Evolutionary conservation across 169 alveolate genomes (phyloP).

Genomic region (Cardiosporidium cionae): DNA sequence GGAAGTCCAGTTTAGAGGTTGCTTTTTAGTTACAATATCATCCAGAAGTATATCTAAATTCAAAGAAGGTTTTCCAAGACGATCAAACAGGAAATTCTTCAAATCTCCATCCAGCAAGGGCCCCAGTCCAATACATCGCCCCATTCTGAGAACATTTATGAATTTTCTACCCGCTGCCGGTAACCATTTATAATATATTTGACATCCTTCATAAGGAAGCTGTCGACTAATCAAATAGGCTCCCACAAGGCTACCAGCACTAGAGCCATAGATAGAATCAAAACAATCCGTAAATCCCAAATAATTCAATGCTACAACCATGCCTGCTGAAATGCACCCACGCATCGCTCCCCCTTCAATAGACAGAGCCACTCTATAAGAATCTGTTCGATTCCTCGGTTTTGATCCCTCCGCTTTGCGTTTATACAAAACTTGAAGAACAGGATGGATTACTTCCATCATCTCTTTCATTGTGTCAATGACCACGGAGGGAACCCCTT

Average conservation of each 20-base stretch:
- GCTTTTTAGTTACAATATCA: slow-evolving; percentile 16
- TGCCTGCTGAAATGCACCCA: slow-evolving; percentile 33
- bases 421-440: not conserved
- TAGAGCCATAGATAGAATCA: slow-evolving; percentile 23
- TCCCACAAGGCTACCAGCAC: slow-evolving; percentile 34
- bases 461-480: too few relatives aligned
- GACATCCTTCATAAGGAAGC: slow-evolving; percentile 29
- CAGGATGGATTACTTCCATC: not conserved
- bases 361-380: slow-evolving; percentile 13
- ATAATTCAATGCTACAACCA: slow-evolving; percentile 20
- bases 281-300: slow-evolving; percentile 13
- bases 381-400: not conserved
- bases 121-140: slow-evolving; percentile 25
- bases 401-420: not conserved
- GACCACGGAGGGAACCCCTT: too few relatives aligned
- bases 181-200: slow-evolving; percentile 24
- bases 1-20: slow-evolving; percentile 21
- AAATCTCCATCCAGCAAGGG: slow-evolving; percentile 20
- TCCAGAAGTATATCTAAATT: slow-evolving; percentile 14
- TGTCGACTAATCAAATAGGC: slow-evolving; percentile 25
- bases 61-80: slow-evolving; percentile 24
- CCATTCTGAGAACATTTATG: not conserved
- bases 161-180: slow-evolving; percentile 12
- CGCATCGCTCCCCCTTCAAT: slow-evolving; percentile 40
- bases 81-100: not conserved